Percentiles rank a stretch among this genome's conserved stretches.
Evolutionary conservation across 78 protist species (phyloP).

Genomic region (Dictyostelium discoideum): dicty_2.7 NC_007088.5:217001-217500

Average conservation of each 20-base stretch:
- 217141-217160: not conserved
- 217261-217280: slow-evolving; percentile 82
- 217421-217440: slow-evolving; percentile 91
- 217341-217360: slow-evolving; percentile 90
- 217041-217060: slow-evolving; percentile 13
- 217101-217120: slow-evolving; percentile 52
- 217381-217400: slow-evolving; percentile 92
- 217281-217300: slow-evolving; percentile 89
- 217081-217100: not conserved
- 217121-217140: not conserved
- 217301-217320: slow-evolving; percentile 98
- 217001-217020: not conserved
- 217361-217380: slow-evolving; percentile 82
- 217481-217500: slow-evolving; percentile 94
- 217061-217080: slow-evolving; percentile 41
- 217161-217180: not conserved
- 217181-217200: slow-evolving; percentile 51
- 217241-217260: slow-evolving; percentile 68
- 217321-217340: slow-evolving; percentile 94
- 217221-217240: slow-evolving; percentile 13
- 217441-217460: slow-evolving; percentile 81
- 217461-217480: slow-evolving; percentile 82
- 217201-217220: slow-evolving; percentile 40
- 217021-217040: not conserved
- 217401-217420: slow-evolving; percentile 93